Percentiles rank a stretch among this genome's conserved stretches.
These are phyloP conservation scores for Clitopilus hobsonii DNA, from an alignment of 768 basidiomycete genomes.

Conservation along the genomic window DNA sequence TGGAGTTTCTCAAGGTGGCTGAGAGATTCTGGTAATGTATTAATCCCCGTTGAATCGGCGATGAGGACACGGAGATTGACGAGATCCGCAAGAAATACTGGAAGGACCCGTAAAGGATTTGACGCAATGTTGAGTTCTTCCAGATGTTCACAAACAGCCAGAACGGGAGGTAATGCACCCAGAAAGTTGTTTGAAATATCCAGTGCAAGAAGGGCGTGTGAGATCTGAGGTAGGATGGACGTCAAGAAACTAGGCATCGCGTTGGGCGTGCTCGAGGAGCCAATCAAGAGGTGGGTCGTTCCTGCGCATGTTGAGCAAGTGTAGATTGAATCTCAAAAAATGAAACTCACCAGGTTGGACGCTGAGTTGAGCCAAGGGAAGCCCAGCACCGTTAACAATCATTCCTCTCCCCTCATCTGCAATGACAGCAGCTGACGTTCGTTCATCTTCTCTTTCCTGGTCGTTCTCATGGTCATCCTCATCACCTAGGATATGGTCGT, in stretches of 20 bases:
- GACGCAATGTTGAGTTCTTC: conserved; percentile 93
- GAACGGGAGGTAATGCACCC: conserved; percentile 74
- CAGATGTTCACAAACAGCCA: conserved; percentile 74
- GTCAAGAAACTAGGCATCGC: conserved; percentile 75
- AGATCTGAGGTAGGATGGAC: conserved; percentile 64
- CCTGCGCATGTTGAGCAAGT: conserved; percentile 39
- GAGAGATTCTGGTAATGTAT: conserved; percentile 70
- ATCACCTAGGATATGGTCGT: conserved; percentile 35
- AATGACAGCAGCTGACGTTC: conserved; percentile 72
- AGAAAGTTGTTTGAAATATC: conserved; percentile 92
- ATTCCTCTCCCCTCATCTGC: conserved; percentile 84
- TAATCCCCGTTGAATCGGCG: conserved; percentile 86
- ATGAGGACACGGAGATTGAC: conserved; percentile 80
- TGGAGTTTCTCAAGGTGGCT: conserved; percentile 75
- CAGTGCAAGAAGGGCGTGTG: conserved; percentile 77
- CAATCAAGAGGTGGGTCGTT: conserved; percentile 90
- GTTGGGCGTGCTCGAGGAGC: conserved; percentile 74
- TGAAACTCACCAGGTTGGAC: conserved; percentile 64
- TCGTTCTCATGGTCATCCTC: conserved; percentile 45
- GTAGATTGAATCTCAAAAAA: background rate
- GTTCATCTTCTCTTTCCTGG: conserved; percentile 45
- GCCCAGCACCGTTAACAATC: conserved; percentile 68
- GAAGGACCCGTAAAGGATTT: conserved; percentile 90
- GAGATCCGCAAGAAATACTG: conserved; percentile 78
- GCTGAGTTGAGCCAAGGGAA: conserved; percentile 56